Evolutionary conservation across 305 asterid species (phyloP), one percentile per base, ranked within the genome.

Genomic region (Fraxinus sp.): DNA sequence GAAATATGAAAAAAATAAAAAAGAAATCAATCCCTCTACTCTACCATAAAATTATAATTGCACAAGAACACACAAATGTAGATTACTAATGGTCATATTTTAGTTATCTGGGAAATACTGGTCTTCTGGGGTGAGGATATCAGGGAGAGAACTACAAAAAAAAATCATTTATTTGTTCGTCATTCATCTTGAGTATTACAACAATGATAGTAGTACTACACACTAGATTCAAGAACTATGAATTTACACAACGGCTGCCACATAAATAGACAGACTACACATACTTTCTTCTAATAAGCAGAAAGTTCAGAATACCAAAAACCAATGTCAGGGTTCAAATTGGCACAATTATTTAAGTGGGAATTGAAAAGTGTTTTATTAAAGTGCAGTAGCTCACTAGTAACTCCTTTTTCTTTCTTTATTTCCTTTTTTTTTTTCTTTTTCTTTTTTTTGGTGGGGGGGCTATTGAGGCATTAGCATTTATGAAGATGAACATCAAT

Each of bases 11-110:
- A 10, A 7, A 59, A 7, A 7, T 1, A 57, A 18, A 20, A 1
- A 22, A 36, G 8, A 20, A 8, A 59, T 20, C 71, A 96, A 97
- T 87, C 99, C 98, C 98, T 94, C 97, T 91, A 26, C 28, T 26
- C 28, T 1, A 86, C 84, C 92, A 93, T 83, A 82, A 85, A 91
- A 86, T 84, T 78, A 86, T 73, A 89, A 83, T 59, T 86, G 81
- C 78, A 87, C 89, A 89, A 92, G 93, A 88, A 81, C 81, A 83
- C 83, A 80, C 64, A 85, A 79, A 83, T 82, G 77, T 79, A 43
- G 80, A 84, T 80, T 30, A 32, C 55, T 62, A 86, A 80, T 2
- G 39, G 64, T 75, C 14, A 75, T 77, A 77, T 71, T 80, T 64
- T 70, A 81, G 83, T 59, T 82, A 79, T 32, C 49, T 71, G 33